Evolutionary conservation across 805 yeast genomes (phyloP), one percentile per base, ranked within the genome.

Genomic region (Candida stauntonica): DNA sequence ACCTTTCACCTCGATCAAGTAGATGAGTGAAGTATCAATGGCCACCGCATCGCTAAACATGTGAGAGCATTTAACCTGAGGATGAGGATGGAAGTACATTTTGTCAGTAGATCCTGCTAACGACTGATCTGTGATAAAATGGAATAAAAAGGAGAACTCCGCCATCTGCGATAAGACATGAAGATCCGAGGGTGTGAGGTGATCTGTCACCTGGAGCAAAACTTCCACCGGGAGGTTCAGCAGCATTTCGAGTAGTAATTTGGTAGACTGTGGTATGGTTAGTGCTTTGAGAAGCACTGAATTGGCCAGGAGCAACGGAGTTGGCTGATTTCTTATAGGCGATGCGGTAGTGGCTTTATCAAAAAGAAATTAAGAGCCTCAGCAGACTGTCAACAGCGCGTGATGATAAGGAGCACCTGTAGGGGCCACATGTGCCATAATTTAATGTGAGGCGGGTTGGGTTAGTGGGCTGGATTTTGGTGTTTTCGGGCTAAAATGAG

Each of bases 1-100:
- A 11, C 48, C 48, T n/a, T 27, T 39, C 21, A 45, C 44, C 17
- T 45, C 48, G n/a, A 45, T 30, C 11, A 45, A 29, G 27, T 39
- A 36, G 28, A 41, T 39, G n/a, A 43, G 30, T 14, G 48, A 45
- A 3, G 46, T 31, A 28, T 45, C 48, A 5, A 37, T 16, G 5
- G 5, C 17, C 6, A 36, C 13, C 11, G 18, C 21, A 12, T 27
- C 40, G 5, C 29, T n/a, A 31, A 33, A 41, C 15, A 45, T 29
- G 12, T 38, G 39, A 11, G 12, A 24, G 7, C 24, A 9, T 14
- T 18, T 26, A 15, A 41, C 44, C 1, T 3, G 5, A 11, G 42
- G 32, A 23, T 45, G 45, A 8, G 44, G 46, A 11, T 26, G 24
- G 36, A 45, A 41, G 37, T 27, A 41, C 13, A 33, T 8, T 3